Evolutionary conservation across 306 rosid species (phyloP).

Genomic region (Quercus rubra): DNA sequence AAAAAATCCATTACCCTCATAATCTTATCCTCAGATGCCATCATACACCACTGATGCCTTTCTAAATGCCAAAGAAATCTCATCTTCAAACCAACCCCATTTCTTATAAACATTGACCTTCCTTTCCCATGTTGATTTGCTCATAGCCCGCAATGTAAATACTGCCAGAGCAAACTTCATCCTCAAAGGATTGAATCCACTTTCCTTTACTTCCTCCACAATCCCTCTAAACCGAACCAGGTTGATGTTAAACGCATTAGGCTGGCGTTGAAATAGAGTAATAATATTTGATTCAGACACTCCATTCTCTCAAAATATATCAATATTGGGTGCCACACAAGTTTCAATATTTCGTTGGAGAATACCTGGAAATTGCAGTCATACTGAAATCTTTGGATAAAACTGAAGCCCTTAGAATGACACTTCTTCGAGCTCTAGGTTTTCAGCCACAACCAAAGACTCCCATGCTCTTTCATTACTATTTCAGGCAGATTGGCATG

Average conservation of each 20-base stretch:
- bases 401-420: no score
- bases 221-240: slow-evolving; percentile 7
- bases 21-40: slow-evolving; percentile 28
- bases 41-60: slow-evolving; percentile 34
- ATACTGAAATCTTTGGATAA: no score
- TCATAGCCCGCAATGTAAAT: not conserved
- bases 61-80: slow-evolving; percentile 25
- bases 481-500: no score
- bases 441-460: no score
- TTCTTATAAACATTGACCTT: slow-evolving; percentile 32
- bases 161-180: slow-evolving; percentile 21
- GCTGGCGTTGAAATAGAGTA: not conserved
- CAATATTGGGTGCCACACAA: not conserved
- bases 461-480: no score
- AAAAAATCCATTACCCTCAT: slow-evolving; percentile 27
- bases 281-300: slow-evolving; percentile 10
- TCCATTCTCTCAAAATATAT: slow-evolving; percentile 1
- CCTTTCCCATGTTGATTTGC: slow-evolving; percentile 25
- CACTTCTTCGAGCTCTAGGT: no score
- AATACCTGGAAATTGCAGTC: not conserved
- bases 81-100: slow-evolving; percentile 62
- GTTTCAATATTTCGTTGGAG: not conserved
- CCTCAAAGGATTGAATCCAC: slow-evolving; percentile 26
- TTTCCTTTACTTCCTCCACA: slow-evolving; percentile 20
- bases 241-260: not conserved